phyloP scores from a whole-genome alignment of 1,284 basidiomycete genomes.

The Boletus mariae region DNA sequence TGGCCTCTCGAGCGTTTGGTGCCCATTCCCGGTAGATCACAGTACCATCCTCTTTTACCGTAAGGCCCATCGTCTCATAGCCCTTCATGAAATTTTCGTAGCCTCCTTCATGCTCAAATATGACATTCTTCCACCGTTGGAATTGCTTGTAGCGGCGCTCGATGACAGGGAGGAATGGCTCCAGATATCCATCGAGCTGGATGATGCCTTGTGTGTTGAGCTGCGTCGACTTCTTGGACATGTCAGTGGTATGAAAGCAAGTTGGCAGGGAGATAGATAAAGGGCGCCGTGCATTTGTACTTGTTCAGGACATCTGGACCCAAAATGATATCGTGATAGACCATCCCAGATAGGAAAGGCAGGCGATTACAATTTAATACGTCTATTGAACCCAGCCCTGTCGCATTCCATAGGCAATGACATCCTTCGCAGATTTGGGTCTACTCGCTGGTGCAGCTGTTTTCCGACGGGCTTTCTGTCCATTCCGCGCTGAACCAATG shows the following conservation, averaged over 20 bases:
- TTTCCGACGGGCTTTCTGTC: constrained; percentile 27
- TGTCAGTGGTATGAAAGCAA: constrained; percentile 8
- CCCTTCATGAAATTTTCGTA: constrained; percentile 88
- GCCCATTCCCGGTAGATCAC: constrained; percentile 96
- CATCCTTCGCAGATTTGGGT: constrained; percentile 29
- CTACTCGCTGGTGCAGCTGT: constrained; percentile 15
- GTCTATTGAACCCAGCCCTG: constrained; percentile 27
- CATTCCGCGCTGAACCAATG: constrained; percentile 15
- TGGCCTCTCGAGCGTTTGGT: constrained; percentile 81
- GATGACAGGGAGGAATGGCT: constrained; percentile 71
- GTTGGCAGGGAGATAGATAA: neutral
- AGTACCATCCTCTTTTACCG: constrained; percentile 63
- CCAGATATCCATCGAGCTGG: constrained; percentile 69
- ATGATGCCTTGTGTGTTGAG: constrained; percentile 56
- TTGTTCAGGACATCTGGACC: constrained; percentile 2
- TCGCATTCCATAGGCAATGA: constrained; percentile 26
- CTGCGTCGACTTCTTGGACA: constrained; percentile 37
- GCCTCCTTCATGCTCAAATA: constrained; percentile 79
- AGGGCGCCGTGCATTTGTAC: constrained; percentile 9
- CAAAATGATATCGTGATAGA: neutral
- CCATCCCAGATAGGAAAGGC: constrained; percentile 15
- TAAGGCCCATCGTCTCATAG: constrained; percentile 84
- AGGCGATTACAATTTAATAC: neutral
- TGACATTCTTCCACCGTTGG: constrained; percentile 70
- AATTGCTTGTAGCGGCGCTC: constrained; percentile 69